Base-by-base conservation (phyloP, 2,329 filamentous ascomycete species). In the Byssochlamys sp. region DNA sequence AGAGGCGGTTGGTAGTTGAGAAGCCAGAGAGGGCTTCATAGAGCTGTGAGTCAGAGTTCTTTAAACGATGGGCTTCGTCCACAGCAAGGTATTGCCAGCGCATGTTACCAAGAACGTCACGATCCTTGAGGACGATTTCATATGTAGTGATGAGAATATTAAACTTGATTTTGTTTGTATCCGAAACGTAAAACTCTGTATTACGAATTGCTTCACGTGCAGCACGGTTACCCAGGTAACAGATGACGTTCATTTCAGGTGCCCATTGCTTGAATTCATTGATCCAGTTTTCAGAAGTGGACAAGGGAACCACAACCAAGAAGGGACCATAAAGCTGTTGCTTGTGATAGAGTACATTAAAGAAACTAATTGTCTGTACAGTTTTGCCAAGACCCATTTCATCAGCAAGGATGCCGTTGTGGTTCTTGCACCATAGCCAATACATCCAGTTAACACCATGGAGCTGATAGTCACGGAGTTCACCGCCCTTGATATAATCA, bases 61-160 rank as follows among this genome's bases (percentile, higher is more conserved):
- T 99, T 94, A 99, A 99, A 72, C 94, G 91, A 75, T 99, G 94
- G 77, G 94, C 94, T 80, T 99, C 94, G 68, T 99, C 94, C 63
- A 99, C 94, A 67, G 99, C 97, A 94, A 99, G 97, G 77, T 99
- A 94, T 67, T 96, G 88, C 94, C 94, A 99, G 77, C 96, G 97
- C 77, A 99, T 92, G 80, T 97, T 97, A 80, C 90, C 95, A 10
- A 99, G 78, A 64, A 99, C 81, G 0, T 92, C 92, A 35, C 94
- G 86, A 70, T 99, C 94, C 78, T 97, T 99, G 83, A 99, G 99
- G 76, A 99, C 95, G 77, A 97, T 99, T 73, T 99, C 94, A 77
- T 97, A 99, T 0, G 94, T 99, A 1, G 94, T 99, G 58, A 99
- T 82, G 10, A 99, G n/a, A n/a, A n/a, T n/a, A n/a, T n/a, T n/a